Evolutionary conservation across 805 yeast species (phyloP).

Genomic region (Wickerhamiella domercqiae): DNA sequence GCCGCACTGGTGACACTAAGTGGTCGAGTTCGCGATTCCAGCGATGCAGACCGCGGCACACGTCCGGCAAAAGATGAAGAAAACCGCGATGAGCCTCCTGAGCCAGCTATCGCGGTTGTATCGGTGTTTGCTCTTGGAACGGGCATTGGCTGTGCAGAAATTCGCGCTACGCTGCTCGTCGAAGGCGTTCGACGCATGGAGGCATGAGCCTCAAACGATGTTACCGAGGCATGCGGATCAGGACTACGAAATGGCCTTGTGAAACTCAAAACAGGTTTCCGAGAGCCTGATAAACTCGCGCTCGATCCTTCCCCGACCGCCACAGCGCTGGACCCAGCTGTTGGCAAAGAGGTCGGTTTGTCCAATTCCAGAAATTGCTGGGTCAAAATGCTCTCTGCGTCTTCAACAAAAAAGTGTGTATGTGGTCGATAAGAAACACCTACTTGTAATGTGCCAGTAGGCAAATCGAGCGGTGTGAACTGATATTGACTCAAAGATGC

Average conservation of each 20-base stretch:
- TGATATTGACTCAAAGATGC: conserved; percentile 40
- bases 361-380: conserved; percentile 41
- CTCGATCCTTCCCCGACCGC: background rate
- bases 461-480: conserved; percentile 58
- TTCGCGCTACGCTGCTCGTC: background rate
- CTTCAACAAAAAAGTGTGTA: conserved; percentile 49
- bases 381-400: conserved; percentile 48
- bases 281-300: background rate
- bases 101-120: background rate
- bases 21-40: conserved; percentile 4
- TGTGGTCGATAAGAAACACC: conserved; percentile 70
- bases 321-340: conserved; percentile 1
- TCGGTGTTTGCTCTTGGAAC: conserved; percentile 3
- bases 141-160: conserved; percentile 1
- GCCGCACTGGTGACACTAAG: conserved; percentile 1
- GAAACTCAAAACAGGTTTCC: conserved; percentile 12
- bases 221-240: conserved; percentile 3
- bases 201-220: conserved; percentile 5
- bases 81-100: conserved; percentile 14
- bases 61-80: conserved; percentile 26
- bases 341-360: conserved; percentile 11
- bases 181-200: background rate
- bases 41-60: conserved; percentile 17
- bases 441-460: conserved; percentile 55
- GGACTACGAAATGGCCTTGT: conserved; percentile 15